phyloP scores from a whole-genome alignment of 805 yeast species.

The Ogataea haglerorum region DNA sequence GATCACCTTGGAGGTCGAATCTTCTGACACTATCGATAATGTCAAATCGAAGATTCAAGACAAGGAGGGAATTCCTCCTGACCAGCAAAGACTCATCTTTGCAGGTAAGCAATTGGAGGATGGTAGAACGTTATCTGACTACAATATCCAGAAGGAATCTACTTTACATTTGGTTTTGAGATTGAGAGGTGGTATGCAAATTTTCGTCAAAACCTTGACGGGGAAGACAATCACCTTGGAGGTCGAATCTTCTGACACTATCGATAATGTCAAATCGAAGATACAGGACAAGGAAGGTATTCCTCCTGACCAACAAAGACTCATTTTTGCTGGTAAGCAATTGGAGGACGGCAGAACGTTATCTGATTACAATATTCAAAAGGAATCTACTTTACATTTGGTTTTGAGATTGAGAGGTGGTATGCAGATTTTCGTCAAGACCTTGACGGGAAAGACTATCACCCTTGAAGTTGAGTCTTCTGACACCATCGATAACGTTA shows the following conservation, averaged over 20 bases:
- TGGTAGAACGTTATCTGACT: constrained; percentile 94
- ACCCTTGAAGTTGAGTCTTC: constrained; percentile 52
- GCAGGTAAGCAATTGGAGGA: constrained; percentile 45
- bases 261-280: constrained; percentile 42
- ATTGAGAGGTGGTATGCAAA: constrained; percentile 66
- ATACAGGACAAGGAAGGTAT: constrained; percentile 42
- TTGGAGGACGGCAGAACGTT: constrained; percentile 78
- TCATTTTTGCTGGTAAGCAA: constrained; percentile 43
- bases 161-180: constrained; percentile 36
- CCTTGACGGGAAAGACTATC: constrained; percentile 86
- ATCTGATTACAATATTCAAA: constrained; percentile 65
- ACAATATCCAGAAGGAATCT: constrained; percentile 43
- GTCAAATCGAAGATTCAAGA: constrained; percentile 42
- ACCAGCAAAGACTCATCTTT: constrained; percentile 40
- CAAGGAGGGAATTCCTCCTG: constrained; percentile 43
- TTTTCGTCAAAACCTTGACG: constrained; percentile 84
- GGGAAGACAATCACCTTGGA: constrained; percentile 79
- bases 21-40: constrained; percentile 43
- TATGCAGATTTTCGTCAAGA: constrained; percentile 90
- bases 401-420: constrained; percentile 41
- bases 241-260: constrained; percentile 53
- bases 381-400: constrained; percentile 38
- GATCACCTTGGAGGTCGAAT: constrained; percentile 62
- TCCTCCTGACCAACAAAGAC: constrained; percentile 42
- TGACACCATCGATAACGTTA: constrained; percentile 43